These are phyloP conservation scores for Vachellia collinsii DNA, from an alignment of 306 rosid genomes.

Conservation along the genomic window DNA sequence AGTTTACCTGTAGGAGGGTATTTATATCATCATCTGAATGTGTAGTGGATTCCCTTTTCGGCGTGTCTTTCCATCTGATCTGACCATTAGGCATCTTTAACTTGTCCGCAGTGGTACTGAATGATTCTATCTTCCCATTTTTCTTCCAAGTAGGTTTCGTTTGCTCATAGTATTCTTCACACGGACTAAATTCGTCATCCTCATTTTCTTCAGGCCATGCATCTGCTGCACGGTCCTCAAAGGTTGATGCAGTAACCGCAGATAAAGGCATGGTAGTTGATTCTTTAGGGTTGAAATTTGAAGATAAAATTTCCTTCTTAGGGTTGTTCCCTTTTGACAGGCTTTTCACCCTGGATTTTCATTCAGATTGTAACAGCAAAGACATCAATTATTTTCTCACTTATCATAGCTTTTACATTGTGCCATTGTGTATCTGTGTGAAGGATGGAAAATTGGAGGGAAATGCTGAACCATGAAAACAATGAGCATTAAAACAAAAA, in stretches of 20 bases:
- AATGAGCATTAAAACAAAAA: constrained; percentile 25
- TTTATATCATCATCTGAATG: constrained; percentile 71
- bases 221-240: constrained; percentile 53
- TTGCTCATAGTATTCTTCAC: constrained; percentile 68
- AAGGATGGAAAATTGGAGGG: not conserved
- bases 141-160: constrained; percentile 68
- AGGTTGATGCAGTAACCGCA: constrained; percentile 52
- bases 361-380: constrained; percentile 26
- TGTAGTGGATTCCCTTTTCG: constrained; percentile 55
- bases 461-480: not conserved
- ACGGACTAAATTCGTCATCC: constrained; percentile 61
- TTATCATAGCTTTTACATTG: not conserved
- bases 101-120: constrained; percentile 58
- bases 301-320: constrained; percentile 73
- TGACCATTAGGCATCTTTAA: constrained; percentile 61
- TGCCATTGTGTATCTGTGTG: not conserved
- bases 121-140: constrained; percentile 65
- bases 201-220: constrained; percentile 62
- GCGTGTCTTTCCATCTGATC: constrained; percentile 67
- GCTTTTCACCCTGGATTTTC: constrained; percentile 73
- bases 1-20: constrained; percentile 76
- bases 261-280: constrained; percentile 69
- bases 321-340: constrained; percentile 81
- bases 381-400: not conserved
- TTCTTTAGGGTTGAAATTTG: constrained; percentile 72